phyloP scores from a whole-genome alignment of 139 green algal genomes.

The Chlamydomonas incerta region DNA sequence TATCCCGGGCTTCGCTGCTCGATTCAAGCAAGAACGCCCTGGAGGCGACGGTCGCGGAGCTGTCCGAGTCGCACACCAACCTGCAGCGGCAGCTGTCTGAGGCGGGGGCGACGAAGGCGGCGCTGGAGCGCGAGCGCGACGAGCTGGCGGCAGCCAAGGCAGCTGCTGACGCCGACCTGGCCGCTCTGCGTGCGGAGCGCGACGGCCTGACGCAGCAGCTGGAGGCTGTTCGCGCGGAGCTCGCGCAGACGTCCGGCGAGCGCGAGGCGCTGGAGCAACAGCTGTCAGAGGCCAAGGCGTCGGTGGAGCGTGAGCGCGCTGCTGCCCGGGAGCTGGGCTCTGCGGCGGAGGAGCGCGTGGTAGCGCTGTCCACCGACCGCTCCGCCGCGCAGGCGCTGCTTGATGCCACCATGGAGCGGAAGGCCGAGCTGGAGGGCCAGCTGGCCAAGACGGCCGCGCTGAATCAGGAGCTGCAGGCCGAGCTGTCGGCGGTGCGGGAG shows the following conservation, averaged over 20 bases:
- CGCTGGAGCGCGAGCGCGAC: neutral
- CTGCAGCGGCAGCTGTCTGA: neutral
- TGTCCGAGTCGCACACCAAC: neutral
- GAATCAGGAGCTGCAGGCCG: too few relatives aligned
- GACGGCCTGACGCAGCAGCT: neutral
- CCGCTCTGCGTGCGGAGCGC: neutral
- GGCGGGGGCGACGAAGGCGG: too few relatives aligned
- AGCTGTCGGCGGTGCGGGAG: neutral
- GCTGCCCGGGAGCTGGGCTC: neutral
- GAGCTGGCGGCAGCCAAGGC: neutral
- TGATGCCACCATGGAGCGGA: neutral
- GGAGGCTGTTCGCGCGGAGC: neutral
- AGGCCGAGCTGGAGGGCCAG: neutral
- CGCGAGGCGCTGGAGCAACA: neutral
- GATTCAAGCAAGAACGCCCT: neutral
- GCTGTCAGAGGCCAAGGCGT: neutral
- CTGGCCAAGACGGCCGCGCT: neutral
- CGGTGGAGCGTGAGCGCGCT: neutral
- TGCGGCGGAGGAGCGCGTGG: neutral
- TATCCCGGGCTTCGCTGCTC: neutral
- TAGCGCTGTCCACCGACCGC: neutral
- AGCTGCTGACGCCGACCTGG: neutral
- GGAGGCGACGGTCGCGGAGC: neutral
- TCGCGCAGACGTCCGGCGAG: neutral
- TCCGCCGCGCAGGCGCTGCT: neutral